A percentile compares a stretch with the other conserved stretches of the same genome.
phyloP scores from a whole-genome alignment of 2,329 filamentous ascomycete genomes.

The Colletotrichum sp. region DNA sequence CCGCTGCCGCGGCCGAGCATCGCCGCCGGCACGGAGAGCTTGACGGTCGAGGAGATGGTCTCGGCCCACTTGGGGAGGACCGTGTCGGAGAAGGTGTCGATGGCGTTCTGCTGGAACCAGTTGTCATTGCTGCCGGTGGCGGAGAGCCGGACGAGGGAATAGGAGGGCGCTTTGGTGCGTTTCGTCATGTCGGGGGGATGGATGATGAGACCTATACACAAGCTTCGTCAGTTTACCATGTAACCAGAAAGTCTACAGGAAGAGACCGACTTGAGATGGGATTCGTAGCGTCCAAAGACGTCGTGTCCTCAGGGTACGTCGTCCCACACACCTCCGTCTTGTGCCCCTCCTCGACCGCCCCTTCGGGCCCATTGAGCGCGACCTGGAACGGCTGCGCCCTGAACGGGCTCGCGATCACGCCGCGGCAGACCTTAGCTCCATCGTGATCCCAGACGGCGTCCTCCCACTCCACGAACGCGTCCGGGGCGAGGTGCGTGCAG shows the following conservation, averaged over 20 bases:
- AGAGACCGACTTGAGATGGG: conserved; percentile 48
- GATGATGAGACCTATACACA: conserved; percentile 50
- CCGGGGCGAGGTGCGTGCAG: conserved; percentile 54
- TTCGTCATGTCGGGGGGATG: conserved; percentile 39
- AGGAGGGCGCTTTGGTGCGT: conserved; percentile 44
- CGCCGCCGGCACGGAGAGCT: conserved; percentile 49
- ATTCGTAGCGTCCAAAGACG: conserved; percentile 38
- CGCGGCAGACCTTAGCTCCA: conserved; percentile 48
- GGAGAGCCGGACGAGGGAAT: conserved; percentile 58
- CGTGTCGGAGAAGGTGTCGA: conserved; percentile 26
- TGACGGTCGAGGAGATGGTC: conserved; percentile 48
- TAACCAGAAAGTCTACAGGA: neutral
- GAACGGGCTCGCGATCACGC: conserved; percentile 58
- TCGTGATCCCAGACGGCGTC: conserved; percentile 49
- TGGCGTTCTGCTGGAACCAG: conserved; percentile 60
- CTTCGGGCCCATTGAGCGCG: conserved; percentile 35
- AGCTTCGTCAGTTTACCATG: conserved; percentile 16
- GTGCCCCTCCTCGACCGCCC: conserved; percentile 36
- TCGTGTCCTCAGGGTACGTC: conserved; percentile 41
- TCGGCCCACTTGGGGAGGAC: conserved; percentile 47
- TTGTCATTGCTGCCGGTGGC: conserved; percentile 54
- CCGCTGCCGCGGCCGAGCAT: conserved; percentile 44
- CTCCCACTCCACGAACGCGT: conserved; percentile 63
- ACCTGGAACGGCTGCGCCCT: conserved; percentile 57
- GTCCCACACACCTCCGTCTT: conserved; percentile 50